A percentile compares a stretch with the other conserved stretches of the same genome.
phyloP scores from a whole-genome alignment of 2,329 filamentous ascomycete genomes.

The Sporothrix mexicana region DNA sequence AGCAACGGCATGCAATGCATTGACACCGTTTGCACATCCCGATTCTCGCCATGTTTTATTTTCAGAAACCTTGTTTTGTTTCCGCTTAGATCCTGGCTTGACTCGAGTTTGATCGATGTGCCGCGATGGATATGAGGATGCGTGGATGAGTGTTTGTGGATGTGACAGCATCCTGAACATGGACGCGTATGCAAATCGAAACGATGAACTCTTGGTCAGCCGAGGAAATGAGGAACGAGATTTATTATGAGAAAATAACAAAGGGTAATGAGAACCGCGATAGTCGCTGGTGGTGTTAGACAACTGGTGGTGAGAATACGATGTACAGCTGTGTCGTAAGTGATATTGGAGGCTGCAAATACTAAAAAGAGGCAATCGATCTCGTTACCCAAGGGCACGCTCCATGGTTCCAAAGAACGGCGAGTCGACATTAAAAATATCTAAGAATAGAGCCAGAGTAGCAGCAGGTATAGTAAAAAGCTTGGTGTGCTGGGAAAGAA shows the following conservation, averaged over 20 bases:
- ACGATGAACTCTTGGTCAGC: background rate
- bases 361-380: background rate
- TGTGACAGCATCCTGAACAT: background rate
- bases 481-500: background rate
- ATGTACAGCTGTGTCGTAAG: background rate
- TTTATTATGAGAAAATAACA: background rate
- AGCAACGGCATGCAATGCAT: slow-evolving; percentile 13
- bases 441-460: slow-evolving; percentile 2
- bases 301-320: background rate
- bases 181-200: slow-evolving; percentile 26
- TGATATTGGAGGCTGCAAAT: background rate
- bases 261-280: background rate
- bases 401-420: slow-evolving; percentile 6
- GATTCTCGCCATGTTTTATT: background rate
- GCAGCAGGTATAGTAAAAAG: background rate
- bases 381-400: background rate
- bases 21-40: slow-evolving; percentile 23
- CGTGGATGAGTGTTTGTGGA: background rate
- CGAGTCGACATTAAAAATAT: background rate
- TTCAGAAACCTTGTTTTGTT: background rate
- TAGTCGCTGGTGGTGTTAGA: background rate
- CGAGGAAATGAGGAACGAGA: background rate
- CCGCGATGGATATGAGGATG: background rate
- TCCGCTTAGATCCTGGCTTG: background rate
- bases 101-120: slow-evolving; percentile 22